Base-by-base conservation (phyloP, 257 asterid species). In the Scutellaria galericulata region DNA sequence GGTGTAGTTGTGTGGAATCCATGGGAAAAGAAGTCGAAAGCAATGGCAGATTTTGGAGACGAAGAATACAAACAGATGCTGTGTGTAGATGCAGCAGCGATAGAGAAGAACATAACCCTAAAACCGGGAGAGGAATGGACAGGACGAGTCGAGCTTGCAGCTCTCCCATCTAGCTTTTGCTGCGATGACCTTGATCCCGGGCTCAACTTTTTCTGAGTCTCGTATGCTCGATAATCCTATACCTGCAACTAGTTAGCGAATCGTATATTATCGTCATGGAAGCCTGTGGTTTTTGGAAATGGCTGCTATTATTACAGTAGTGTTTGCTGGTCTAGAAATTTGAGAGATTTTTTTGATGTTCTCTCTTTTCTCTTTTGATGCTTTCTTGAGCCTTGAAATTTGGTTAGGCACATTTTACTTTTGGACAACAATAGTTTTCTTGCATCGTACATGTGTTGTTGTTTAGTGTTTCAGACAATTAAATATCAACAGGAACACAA, bases 121-220 rank as follows among this genome's bases (percentile, higher is more conserved):
- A 91, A 86, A 77, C 91, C 93, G 1, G 95, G 98, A 39, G 95
- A 91, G 77, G 96, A 91, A 81, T 94, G 98, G 98, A 91, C 90
- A 0, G 96, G 97, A 0, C 81, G 88, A 0, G 39, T 91, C 42
- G 95, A 88, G 84, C 89, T 94, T 57, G 83, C 83, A 11, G 96
- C 85, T 20, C 89, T 91, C 6, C 93, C 96, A 3, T 90, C 97
- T 0, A 90, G 84, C 85, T 93, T 93, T 66, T 90, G 96, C 82
- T 73, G 88, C 44, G 92, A 89, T 11, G 76, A 78, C 41, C 91
- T 90, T 67, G 76, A 84, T 53, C 81, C 86, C 39, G 81, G 56
- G 58, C 78, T 82, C 68, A 50, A 78, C 47, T 76, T 71, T 62
- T 85, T 81, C 75, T 80, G 84, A 78, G 44, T 52, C 64, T 56